Evolutionary conservation across 179 eudicot species (phyloP).

Genomic region (Sideroxylon spinosum): DNA sequence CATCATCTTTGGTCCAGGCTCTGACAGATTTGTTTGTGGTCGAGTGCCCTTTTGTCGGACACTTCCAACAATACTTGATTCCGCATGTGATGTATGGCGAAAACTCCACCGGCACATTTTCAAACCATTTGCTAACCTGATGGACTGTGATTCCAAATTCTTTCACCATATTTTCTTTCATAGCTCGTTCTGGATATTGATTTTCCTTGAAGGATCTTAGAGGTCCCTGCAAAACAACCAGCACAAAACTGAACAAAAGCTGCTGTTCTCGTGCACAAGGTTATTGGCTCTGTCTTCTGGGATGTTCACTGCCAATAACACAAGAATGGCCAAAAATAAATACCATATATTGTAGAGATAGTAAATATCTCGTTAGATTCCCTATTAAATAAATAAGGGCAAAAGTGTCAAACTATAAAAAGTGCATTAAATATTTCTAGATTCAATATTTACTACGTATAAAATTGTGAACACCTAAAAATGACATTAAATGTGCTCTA

Average conservation of each 20-base stretch:
- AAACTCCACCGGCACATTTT: constrained; percentile 73
- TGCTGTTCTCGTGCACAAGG: background rate
- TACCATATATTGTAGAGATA: too few relatives aligned
- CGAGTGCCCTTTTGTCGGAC: constrained; percentile 17
- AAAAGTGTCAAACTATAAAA: too few relatives aligned
- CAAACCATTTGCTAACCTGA: constrained; percentile 88
- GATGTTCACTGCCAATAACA: background rate
- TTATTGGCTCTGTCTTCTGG: background rate
- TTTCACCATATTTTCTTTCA: constrained; percentile 60
- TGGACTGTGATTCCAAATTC: constrained; percentile 57
- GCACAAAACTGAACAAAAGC: background rate
- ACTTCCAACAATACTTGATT: constrained; percentile 32
- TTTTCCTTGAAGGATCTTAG: constrained; percentile 69
- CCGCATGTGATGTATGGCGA: constrained; percentile 41
- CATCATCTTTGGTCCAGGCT: constrained; percentile 1
- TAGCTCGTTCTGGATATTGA: constrained; percentile 61
- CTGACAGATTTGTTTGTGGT: constrained; percentile 2
- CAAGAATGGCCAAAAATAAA: too few relatives aligned
- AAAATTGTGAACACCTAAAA: too few relatives aligned
- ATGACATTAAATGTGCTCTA: too few relatives aligned
- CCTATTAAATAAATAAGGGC: too few relatives aligned
- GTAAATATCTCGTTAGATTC: too few relatives aligned
- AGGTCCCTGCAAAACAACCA: constrained; percentile 53
- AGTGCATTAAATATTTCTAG: too few relatives aligned
- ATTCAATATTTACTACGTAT: too few relatives aligned